Base-by-base conservation (phyloP, 1,284 basidiomycete species). In the Salmacisia buchloeana region DNA sequence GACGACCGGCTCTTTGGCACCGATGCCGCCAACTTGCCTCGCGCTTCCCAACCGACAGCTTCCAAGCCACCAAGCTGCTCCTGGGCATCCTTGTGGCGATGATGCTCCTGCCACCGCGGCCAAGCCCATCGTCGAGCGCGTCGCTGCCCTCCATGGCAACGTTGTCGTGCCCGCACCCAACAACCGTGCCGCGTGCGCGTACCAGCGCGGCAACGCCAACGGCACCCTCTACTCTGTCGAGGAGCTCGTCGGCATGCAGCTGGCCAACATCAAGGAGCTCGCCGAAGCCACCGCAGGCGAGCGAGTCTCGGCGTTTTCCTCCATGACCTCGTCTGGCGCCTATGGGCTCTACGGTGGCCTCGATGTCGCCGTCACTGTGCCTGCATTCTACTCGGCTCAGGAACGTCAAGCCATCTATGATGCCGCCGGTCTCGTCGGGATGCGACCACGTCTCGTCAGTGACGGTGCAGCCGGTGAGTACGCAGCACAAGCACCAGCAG, bases 191-290 rank as follows among this genome's bases (percentile, higher is more conserved):
- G 46, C 46, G 23, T 52, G 46, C 29, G 46, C 46, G 18, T 52
- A 52, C 46, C 46, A 35, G 34, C 29, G 54, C 29, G 15, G 31
- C 29, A 38, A 34, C 34, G 35, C 54, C 29, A 35, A 34, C 54
- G 29, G 25, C 33, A 34, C 31, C 33, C 9, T 34, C 1, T 57
- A 35, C 38, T 59, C 85, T 23, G 87, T 89, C 21, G 93, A 97
- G 76, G 94, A 97, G 80, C 86, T 97, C 49, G 85, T 97, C 41
- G 96, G 89, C 4, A 94, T 97, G 89, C 90, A 98, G 81, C 85
- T 98, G 65, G 85, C 88, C 6, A 96, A 97, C 81, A 86, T 93
- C 74, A 90, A 89, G 69, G 86, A 89, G 59, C 86, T 98, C 25
- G 94, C 94, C 1, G 91, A 96, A 79, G 83, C 84, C 52, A 82